Evolutionary conservation across 2,329 filamentous ascomycete species (phyloP).

Genomic region (Beauveria scarabaeidicola): DNA sequence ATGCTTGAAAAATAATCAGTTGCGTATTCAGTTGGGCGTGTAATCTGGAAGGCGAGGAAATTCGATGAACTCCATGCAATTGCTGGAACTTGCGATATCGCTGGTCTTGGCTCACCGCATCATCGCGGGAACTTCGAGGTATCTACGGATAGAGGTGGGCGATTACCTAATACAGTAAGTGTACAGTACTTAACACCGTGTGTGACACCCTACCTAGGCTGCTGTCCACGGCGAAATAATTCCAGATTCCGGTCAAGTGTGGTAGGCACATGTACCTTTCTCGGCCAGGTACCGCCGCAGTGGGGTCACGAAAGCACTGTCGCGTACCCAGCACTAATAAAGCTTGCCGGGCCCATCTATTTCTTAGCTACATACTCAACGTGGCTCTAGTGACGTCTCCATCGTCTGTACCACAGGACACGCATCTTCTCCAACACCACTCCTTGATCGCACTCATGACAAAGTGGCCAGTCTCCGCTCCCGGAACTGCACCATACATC

Average conservation of each 20-base stretch:
- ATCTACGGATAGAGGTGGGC: too few species aligned
- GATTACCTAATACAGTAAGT: too few species aligned
- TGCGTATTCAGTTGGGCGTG: too few species aligned
- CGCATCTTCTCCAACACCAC: conserved; percentile 1
- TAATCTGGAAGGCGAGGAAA: too few species aligned
- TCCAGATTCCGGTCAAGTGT: neutral
- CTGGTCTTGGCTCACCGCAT: too few species aligned
- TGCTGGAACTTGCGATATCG: too few species aligned
- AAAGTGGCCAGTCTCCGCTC: neutral
- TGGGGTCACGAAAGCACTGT: neutral
- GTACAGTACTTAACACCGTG: too few species aligned
- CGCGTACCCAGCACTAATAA: neutral
- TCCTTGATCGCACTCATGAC: neutral
- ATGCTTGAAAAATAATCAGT: too few species aligned
- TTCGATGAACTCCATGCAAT: too few species aligned
- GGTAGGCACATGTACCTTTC: neutral
- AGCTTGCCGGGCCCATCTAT: neutral
- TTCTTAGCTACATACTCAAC: neutral
- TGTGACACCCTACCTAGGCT: too few species aligned
- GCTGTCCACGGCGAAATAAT: too few species aligned
- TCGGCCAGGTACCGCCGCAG: neutral
- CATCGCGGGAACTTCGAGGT: too few species aligned
- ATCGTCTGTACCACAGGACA: neutral
- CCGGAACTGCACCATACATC: neutral
- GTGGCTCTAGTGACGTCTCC: conserved; percentile 10